These are phyloP conservation scores for Zizania palustris DNA, from an alignment of 202 grass and related monocot genomes.

Conservation along the genomic window DNA sequence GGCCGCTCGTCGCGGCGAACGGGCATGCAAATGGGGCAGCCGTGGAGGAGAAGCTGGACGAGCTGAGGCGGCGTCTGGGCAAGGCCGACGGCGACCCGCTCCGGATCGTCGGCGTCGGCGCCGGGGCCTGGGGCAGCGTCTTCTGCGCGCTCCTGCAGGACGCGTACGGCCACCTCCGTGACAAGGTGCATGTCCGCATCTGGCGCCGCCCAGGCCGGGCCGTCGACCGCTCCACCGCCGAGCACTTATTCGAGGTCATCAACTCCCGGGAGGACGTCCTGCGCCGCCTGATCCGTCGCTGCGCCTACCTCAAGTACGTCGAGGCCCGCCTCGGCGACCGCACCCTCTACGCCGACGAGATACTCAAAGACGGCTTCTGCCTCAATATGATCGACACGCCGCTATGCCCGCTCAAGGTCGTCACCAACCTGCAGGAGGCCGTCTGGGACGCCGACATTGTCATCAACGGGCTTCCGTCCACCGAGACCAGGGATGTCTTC, in stretches of 20 bases:
- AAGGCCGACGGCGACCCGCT: conserved; percentile 79
- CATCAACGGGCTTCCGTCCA: conserved; percentile 88
- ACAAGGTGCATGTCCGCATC: conserved; percentile 86
- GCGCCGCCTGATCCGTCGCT: conserved; percentile 75
- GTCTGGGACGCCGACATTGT: conserved; percentile 98
- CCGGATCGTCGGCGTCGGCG: conserved; percentile 87
- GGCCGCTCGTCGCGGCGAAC: conserved; percentile 35
- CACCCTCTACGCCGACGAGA: conserved; percentile 92
- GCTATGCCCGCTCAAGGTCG: conserved; percentile 93
- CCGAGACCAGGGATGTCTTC: conserved; percentile 89
- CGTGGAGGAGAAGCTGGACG: conserved; percentile 75
- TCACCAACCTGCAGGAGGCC: conserved; percentile 97
- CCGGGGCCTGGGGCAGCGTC: conserved; percentile 94
- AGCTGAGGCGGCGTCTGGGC: conserved; percentile 75
- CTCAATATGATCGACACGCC: conserved; percentile 98
- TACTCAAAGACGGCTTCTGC: conserved; percentile 87
- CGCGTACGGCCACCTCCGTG: conserved; percentile 82
- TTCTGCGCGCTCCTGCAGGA: conserved; percentile 95
- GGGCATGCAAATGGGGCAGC: conserved; percentile 59
- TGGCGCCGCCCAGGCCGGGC: conserved; percentile 79
- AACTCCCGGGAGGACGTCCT: conserved; percentile 92
- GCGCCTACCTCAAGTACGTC: conserved; percentile 95
- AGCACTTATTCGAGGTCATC: conserved; percentile 92
- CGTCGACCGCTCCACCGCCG: conserved; percentile 82
- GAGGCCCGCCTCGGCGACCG: conserved; percentile 86